These are phyloP conservation scores for Magnaporthales sp. DNA, from an alignment of 2,329 filamentous ascomycete species.

Conservation along the genomic window DNA sequence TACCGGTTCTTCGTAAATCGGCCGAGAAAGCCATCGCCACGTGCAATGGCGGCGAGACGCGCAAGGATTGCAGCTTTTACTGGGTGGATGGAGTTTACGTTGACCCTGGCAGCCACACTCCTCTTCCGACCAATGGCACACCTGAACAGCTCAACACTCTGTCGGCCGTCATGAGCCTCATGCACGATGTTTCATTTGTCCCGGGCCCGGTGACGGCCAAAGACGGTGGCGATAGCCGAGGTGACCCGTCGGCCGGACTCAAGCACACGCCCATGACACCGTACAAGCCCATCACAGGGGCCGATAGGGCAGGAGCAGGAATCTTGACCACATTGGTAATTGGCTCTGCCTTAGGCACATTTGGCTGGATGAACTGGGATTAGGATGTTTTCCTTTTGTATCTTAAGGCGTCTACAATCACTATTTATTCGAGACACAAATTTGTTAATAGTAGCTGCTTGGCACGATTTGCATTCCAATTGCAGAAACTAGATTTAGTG, in stretches of 20 bases:
- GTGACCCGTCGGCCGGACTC: constrained; percentile 21
- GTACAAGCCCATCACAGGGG: constrained; percentile 13
- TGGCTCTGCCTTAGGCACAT: constrained; percentile 20
- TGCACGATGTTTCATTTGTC: constrained; percentile 21
- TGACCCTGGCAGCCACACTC: constrained; percentile 23
- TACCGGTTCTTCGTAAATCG: constrained; percentile 48
- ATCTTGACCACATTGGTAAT: constrained; percentile 28
- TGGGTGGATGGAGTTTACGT: constrained; percentile 40
- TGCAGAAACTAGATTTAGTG: too few relatives aligned
- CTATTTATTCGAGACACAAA: background rate
- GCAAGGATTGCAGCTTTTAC: constrained; percentile 55
- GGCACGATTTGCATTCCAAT: background rate
- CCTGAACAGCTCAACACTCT: constrained; percentile 45
- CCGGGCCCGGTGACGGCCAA: constrained; percentile 23
- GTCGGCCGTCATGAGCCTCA: constrained; percentile 35
- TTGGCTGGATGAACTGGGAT: constrained; percentile 21
- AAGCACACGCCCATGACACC: background rate
- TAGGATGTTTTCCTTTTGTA: background rate
- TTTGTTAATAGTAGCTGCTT: background rate
- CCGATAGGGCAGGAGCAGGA: constrained; percentile 30
- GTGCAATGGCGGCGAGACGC: constrained; percentile 52
- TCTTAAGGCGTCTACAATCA: background rate
- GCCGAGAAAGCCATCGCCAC: constrained; percentile 49
- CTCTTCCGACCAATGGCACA: constrained; percentile 27
- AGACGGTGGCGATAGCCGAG: constrained; percentile 33